Evolutionary conservation across 441 rosid species (phyloP).

Genomic region (Bocquillonia castaneifolia): DNA sequence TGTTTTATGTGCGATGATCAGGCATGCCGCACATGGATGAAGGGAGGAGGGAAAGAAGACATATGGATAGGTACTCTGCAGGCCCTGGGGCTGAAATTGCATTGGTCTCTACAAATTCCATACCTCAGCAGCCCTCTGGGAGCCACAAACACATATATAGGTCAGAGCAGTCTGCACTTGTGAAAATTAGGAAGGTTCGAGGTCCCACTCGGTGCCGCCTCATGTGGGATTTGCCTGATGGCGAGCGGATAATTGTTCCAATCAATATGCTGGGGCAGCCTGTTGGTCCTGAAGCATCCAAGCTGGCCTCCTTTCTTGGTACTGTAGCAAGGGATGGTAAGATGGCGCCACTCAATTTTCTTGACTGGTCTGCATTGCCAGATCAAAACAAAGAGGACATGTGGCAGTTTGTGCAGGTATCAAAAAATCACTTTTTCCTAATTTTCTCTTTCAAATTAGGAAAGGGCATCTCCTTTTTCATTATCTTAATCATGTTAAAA

Average conservation of each 20-base stretch:
- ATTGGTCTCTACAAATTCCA: background rate
- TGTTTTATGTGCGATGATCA: conserved; percentile 19
- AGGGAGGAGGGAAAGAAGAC: conserved; percentile 17
- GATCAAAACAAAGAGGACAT: conserved; percentile 29
- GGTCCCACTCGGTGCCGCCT: conserved; percentile 31
- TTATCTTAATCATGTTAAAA: background rate
- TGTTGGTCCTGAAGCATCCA: conserved; percentile 33
- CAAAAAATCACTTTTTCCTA: background rate
- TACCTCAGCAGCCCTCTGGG: conserved; percentile 11
- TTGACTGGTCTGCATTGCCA: conserved; percentile 32
- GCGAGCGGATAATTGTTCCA: conserved; percentile 29
- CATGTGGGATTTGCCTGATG: conserved; percentile 28
- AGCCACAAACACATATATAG: conserved; percentile 2
- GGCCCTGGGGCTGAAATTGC: conserved; percentile 17
- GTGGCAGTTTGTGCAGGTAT: conserved; percentile 38
- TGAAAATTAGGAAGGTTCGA: conserved; percentile 25
- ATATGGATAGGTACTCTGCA: conserved; percentile 14
- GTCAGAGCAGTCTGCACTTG: background rate
- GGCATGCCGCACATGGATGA: conserved; percentile 11
- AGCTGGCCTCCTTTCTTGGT: conserved; percentile 35
- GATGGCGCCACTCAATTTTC: conserved; percentile 34
- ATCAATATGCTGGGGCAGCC: conserved; percentile 37
- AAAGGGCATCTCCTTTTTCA: background rate
- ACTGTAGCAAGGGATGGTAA: conserved; percentile 37
- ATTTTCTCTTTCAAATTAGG: background rate